A percentile compares a stretch with the other conserved stretches of the same genome.
phyloP scores from a whole-genome alignment of 164 flowering plant species.

The Piper betle region DNA sequence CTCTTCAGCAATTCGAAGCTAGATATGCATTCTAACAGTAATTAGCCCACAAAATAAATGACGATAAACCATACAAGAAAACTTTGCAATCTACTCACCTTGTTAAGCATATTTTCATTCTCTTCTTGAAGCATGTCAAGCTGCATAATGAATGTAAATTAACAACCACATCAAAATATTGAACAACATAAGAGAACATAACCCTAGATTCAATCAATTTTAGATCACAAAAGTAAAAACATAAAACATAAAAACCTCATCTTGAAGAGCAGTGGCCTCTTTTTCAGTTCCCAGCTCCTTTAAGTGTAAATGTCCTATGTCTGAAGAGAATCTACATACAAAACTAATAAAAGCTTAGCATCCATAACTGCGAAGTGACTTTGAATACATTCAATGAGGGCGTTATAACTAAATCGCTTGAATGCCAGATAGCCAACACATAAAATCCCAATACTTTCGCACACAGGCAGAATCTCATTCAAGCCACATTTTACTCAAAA shows the following conservation, averaged over 20 bases:
- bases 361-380: no score
- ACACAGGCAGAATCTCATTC: no score
- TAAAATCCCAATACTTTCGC: no score
- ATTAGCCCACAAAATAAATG: not conserved
- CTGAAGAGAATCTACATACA: slow-evolving; percentile 29
- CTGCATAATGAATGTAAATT: slow-evolving; percentile 36
- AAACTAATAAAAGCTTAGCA: no score
- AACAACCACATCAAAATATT: slow-evolving; percentile 5
- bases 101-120: slow-evolving; percentile 55
- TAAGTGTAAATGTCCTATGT: slow-evolving; percentile 20
- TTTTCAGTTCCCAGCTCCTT: slow-evolving; percentile 42
- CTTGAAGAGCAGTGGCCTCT: slow-evolving; percentile 76
- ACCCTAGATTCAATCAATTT: not conserved
- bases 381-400: no score
- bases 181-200: not conserved
- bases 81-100: slow-evolving; percentile 33
- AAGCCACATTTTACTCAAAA: no score
- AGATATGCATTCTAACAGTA: slow-evolving; percentile 12
- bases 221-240: not conserved
- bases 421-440: no score
- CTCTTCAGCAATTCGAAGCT: slow-evolving; percentile 83
- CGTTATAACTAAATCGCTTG: no score
- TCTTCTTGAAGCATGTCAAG: slow-evolving; percentile 98
- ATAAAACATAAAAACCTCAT: slow-evolving; percentile 67
- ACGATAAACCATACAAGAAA: not conserved